Evolutionary conservation across 2,329 filamentous ascomycete genomes (phyloP).

Genomic region (Penicillium sp.): DNA sequence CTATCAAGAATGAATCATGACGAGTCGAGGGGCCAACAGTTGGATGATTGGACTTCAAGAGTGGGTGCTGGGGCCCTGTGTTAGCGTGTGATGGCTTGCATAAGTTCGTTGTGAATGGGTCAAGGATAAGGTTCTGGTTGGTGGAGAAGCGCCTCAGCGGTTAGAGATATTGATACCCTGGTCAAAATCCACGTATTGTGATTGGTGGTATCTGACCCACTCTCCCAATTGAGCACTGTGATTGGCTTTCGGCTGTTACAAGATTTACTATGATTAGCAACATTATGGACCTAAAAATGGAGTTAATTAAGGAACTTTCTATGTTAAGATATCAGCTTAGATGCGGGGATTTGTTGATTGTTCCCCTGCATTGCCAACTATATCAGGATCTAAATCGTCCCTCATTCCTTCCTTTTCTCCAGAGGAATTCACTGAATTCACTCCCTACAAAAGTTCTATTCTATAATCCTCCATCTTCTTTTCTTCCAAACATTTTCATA

Average conservation of each 20-base stretch:
- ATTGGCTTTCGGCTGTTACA: conserved; percentile 9
- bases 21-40: not conserved
- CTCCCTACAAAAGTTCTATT: not conserved
- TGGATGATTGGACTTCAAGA: not conserved
- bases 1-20: not conserved
- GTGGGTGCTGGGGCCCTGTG: conserved; percentile 4
- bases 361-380: conserved; percentile 6
- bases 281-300: conserved; percentile 12
- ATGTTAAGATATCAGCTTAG: conserved; percentile 8
- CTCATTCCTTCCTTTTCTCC: not conserved
- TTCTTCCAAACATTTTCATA: not conserved
- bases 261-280: conserved; percentile 24
- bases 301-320: conserved; percentile 14
- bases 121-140: conserved; percentile 9
- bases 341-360: conserved; percentile 14
- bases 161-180: conserved; percentile 18
- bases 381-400: conserved; percentile 15
- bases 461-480: not conserved
- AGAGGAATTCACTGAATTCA: not conserved
- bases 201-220: conserved; percentile 5
- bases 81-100: conserved; percentile 18
- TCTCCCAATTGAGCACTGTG: not conserved
- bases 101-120: conserved; percentile 5
- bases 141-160: conserved; percentile 22
- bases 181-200: conserved; percentile 1